Conservation (phyloP, 2,329 filamentous ascomycete species). For the Fusarium nygamai region DNA sequence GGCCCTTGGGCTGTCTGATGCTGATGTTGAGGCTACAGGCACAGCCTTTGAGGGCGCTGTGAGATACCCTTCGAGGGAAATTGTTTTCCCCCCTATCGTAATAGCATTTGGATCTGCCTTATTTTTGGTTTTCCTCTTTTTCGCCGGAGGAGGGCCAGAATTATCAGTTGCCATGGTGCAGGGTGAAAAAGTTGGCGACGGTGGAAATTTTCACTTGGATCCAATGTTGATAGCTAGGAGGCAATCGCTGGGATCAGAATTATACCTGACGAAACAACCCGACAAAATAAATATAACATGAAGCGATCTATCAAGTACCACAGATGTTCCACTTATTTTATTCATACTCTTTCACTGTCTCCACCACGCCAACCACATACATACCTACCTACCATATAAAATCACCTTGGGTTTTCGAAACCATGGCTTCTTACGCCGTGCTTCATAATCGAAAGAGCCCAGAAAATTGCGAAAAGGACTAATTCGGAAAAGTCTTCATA, state of each 20-base stretch:
- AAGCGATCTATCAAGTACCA: neutral
- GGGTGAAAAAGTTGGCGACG: neutral
- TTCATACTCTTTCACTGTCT: neutral
- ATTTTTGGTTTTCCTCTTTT: constrained; percentile 53
- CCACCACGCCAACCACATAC: neutral
- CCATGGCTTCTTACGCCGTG: neutral
- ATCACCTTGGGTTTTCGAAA: neutral
- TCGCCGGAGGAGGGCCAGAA: constrained; percentile 45
- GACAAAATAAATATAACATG: neutral
- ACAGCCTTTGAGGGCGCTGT: constrained; percentile 46
- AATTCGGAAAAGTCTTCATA: neutral
- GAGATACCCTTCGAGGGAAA: constrained; percentile 62
- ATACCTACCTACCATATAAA: too few relatives aligned
- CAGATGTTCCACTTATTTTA: neutral
- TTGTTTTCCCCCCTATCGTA: constrained; percentile 58
- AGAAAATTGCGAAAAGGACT: neutral
- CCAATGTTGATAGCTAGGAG: neutral
- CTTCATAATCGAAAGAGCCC: neutral
- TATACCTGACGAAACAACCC: neutral
- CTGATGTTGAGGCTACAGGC: constrained; percentile 1
- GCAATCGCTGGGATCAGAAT: neutral
- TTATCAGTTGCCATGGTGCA: constrained; percentile 41
- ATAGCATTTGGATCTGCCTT: constrained; percentile 50
- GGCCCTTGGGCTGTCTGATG: neutral
- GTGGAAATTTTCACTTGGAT: neutral